These are phyloP conservation scores for Fraxinus sp. DNA, from an alignment of 305 asterid species.

Conservation along the genomic window DNA sequence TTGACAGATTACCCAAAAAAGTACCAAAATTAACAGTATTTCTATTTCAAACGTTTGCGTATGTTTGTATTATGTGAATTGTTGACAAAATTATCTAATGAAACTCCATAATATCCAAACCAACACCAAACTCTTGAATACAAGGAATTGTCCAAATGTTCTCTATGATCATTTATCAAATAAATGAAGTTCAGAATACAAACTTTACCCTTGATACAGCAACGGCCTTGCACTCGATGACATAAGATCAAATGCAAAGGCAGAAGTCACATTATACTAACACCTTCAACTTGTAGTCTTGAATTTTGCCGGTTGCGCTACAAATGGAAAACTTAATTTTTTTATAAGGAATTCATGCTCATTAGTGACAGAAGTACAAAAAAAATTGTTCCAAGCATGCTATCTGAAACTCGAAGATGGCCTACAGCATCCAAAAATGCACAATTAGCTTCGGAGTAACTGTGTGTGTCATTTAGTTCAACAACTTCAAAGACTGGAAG, in stretches of 20 bases:
- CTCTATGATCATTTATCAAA: not conserved
- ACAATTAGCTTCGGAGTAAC: constrained; percentile 62
- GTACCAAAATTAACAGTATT: not conserved
- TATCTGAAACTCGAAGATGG: constrained; percentile 35
- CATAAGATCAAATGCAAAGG: not conserved
- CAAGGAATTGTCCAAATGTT: not conserved
- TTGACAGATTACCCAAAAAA: not conserved
- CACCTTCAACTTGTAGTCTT: constrained; percentile 11
- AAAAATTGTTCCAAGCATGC: constrained; percentile 1
- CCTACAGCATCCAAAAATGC: constrained; percentile 77
- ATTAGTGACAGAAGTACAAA: constrained; percentile 56
- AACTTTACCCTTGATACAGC: not conserved
- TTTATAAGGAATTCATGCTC: constrained; percentile 66
- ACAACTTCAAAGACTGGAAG: constrained; percentile 68
- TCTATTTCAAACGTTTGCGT: not conserved
- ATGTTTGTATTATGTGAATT: not conserved
- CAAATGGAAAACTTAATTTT: constrained; percentile 58
- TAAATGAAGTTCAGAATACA: not conserved
- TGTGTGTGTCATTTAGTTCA: constrained; percentile 52
- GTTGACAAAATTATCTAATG: not conserved
- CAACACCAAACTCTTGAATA: not conserved
- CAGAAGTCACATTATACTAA: not conserved
- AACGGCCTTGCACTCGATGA: not conserved
- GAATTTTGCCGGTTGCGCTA: not conserved
- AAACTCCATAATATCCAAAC: not conserved